A percentile compares a stretch with the other conserved stretches of the same genome.
Conservation (phyloP, 208 protist species). For the Leishmania tropica region DNA sequence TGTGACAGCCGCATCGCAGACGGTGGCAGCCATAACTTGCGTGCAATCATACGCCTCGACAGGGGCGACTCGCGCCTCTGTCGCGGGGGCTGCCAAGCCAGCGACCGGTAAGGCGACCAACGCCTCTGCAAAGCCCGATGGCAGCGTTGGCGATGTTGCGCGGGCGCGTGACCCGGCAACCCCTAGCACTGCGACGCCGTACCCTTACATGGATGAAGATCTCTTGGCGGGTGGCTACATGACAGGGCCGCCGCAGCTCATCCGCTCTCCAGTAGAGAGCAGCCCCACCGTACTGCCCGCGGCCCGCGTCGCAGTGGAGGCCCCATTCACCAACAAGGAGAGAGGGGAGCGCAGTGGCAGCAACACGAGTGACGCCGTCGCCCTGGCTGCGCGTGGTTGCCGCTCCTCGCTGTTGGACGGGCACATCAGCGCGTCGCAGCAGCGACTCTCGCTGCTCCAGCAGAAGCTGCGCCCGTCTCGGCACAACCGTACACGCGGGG, state of each 20-base stretch:
- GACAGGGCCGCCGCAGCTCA: constrained; percentile 12
- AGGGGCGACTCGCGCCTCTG: neutral
- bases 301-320: neutral
- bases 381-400: neutral
- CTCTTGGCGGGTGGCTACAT: constrained; percentile 32
- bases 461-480: constrained; percentile 23
- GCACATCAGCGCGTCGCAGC: neutral
- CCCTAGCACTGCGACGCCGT: neutral
- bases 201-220: constrained; percentile 28
- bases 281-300: neutral
- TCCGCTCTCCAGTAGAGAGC: neutral
- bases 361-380: neutral
- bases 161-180: neutral
- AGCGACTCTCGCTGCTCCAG: constrained; percentile 1
- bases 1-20: neutral
- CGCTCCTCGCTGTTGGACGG: constrained; percentile 16
- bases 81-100: neutral
- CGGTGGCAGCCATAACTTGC: neutral
- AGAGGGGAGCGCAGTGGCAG: neutral
- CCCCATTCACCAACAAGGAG: neutral
- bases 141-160: neutral
- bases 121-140: neutral
- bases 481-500: neutral
- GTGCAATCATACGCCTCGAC: neutral
- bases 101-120: neutral